Conservation (phyloP, 352 stramenopile genomes). For the Peronosclerospora sorghi region DNA sequence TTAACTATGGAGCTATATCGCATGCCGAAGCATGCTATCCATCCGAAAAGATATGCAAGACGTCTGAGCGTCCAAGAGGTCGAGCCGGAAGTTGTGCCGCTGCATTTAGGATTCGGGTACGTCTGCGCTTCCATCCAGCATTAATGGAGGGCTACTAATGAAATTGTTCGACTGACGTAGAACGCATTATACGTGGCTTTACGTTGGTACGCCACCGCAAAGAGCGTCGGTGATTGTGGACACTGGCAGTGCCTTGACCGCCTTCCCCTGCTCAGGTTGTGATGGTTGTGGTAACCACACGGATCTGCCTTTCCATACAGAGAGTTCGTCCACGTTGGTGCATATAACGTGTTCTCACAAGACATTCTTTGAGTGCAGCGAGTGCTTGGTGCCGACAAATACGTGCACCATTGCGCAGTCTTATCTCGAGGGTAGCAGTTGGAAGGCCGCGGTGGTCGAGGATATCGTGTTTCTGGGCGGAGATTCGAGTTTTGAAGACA, state of each 20-base stretch:
- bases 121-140: neutral
- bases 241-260: constrained; percentile 68
- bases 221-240: constrained; percentile 75
- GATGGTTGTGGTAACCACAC: constrained; percentile 64
- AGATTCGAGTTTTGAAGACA: constrained; percentile 35
- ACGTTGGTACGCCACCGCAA: constrained; percentile 68
- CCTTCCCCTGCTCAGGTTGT: constrained; percentile 73
- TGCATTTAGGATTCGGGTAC: constrained; percentile 57
- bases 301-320: constrained; percentile 46
- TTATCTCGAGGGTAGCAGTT: constrained; percentile 83
- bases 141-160: neutral
- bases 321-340: constrained; percentile 55
- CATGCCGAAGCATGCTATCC: constrained; percentile 20
- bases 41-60: constrained; percentile 33
- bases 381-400: constrained; percentile 30
- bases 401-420: constrained; percentile 62
- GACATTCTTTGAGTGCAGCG: constrained; percentile 46
- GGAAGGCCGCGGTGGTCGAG: constrained; percentile 68
- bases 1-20: constrained; percentile 36
- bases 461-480: constrained; percentile 38
- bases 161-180: constrained; percentile 15
- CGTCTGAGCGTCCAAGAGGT: constrained; percentile 27
- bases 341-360: constrained; percentile 49
- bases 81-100: constrained; percentile 42
- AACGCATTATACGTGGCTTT: constrained; percentile 81